Conservation (phyloP, 1,284 basidiomycete genomes). For the Tremellales sp. region DNA sequence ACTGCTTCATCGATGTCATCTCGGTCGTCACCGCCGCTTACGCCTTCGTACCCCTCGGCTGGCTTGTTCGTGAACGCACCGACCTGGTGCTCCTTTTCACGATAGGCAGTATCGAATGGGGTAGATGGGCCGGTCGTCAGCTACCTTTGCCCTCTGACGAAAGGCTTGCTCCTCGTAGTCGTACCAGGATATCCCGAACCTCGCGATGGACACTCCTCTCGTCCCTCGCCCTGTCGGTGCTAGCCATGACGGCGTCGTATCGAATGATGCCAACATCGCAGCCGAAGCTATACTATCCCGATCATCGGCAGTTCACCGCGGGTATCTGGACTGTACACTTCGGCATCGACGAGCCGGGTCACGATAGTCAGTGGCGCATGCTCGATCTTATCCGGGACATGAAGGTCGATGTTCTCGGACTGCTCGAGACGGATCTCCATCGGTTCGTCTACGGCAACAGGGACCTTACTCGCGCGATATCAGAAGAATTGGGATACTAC, state of each 20-base stretch:
- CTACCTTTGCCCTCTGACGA: constrained; percentile 17
- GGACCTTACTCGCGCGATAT: constrained; percentile 74
- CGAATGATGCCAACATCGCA: constrained; percentile 15
- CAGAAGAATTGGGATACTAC: constrained; percentile 73
- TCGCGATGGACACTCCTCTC: constrained; percentile 44
- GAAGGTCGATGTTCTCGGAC: constrained; percentile 70
- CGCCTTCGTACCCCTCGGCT: constrained; percentile 84
- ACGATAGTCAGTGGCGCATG: constrained; percentile 77
- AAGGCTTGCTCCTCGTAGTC: constrained; percentile 14
- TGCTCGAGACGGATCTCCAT: constrained; percentile 82
- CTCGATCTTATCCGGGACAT: constrained; percentile 71
- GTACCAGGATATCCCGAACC: constrained; percentile 11
- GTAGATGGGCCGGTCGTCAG: background rate
- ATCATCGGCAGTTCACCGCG: constrained; percentile 66
- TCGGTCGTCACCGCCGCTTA: constrained; percentile 85
- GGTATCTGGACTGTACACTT: constrained; percentile 92
- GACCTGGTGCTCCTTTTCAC: constrained; percentile 53
- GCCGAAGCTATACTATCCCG: constrained; percentile 59
- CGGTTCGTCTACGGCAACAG: constrained; percentile 84
- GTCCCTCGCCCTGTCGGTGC: constrained; percentile 9
- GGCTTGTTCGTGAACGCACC: constrained; percentile 73
- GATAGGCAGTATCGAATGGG: constrained; percentile 17
- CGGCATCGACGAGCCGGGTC: constrained; percentile 73
- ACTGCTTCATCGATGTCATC: constrained; percentile 63
- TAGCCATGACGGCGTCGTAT: constrained; percentile 15